Evolutionary conservation across 208 protist species (phyloP), one percentile per base, ranked within the genome.

Genomic region (Paratrypanosoma confusum): DNA sequence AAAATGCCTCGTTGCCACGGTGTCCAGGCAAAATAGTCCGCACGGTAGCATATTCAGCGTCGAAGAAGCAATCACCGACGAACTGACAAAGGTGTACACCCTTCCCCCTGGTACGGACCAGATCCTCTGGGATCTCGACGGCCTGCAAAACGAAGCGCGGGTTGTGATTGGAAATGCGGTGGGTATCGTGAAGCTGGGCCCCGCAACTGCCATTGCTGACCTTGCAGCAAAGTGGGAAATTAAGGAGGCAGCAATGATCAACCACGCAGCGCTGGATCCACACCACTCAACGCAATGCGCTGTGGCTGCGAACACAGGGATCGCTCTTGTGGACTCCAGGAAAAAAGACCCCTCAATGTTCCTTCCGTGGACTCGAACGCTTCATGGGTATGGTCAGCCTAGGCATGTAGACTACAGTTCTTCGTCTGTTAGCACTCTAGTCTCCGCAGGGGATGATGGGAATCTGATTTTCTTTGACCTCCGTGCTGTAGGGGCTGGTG

Each of bases 71-170:
- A 4, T 82, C 14, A 26, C 45, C 17, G 54, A 26, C 13, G 71
- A 79, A 26, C 69, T 73, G 3, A 65, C 65, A 40, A 49, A 49
- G 7, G 35, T 85, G 5, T 13, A 39, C 4, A 38, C 48, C 4
- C 22, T 79, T 25, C 36, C 40, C 7, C 44, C 52, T 8, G 16
- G 3, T 0, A 55, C 57, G 25, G 55, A 50, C n/a, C 61, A 75
- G 32, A 65, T 75, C 1, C 29, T 91, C 34, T 91, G 81, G 81
- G 77, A 87, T 58, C 42, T 81, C 13, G 77, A 91, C 4, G 81
- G 81, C n/a, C 56, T 85, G 10, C 77, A 91, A 42, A 70, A 62
- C 32, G 71, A 87, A 14, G 53, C 83, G 7, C 45, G 42, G 20
- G 21, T 67, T 1, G 39, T 72, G 0, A 34, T 36, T 33, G 35